Evolutionary conservation across 2,329 filamentous ascomycete species (phyloP).

Genomic region (Trichoderma simmonsii): DNA sequence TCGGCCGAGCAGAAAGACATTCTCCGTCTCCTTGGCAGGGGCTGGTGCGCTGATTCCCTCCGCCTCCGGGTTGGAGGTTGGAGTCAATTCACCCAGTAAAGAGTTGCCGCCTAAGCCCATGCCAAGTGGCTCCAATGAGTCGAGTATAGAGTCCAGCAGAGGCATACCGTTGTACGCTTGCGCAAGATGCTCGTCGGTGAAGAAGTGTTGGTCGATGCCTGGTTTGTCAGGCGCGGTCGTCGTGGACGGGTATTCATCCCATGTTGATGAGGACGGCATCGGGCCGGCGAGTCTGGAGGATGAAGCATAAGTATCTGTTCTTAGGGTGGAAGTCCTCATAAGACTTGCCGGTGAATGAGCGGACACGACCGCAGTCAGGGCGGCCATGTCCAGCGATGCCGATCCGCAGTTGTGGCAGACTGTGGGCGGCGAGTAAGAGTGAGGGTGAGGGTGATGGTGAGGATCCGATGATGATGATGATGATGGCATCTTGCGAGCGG

Average conservation of each 20-base stretch:
- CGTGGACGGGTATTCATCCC: not conserved
- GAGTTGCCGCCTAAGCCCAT: not conserved
- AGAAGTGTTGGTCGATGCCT: not conserved
- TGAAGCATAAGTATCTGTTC: constrained; percentile 12
- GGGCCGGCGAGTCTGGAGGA: constrained; percentile 11
- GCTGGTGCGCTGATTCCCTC: not conserved
- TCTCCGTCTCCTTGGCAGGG: not conserved
- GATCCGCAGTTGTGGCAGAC: not conserved
- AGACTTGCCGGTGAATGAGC: constrained; percentile 12
- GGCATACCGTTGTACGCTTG: not conserved
- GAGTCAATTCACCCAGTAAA: not conserved
- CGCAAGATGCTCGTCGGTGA: not conserved
- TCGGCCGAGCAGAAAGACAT: not conserved
- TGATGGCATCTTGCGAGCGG: not conserved
- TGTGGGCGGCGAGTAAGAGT: not conserved
- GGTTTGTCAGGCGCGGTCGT: not conserved
- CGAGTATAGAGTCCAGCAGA: not conserved
- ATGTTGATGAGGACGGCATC: not conserved
- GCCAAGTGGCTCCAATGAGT: not conserved
- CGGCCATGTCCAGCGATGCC: not conserved
- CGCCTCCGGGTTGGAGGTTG: not conserved
- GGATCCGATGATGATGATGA: not conserved
- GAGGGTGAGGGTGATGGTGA: too few relatives aligned
- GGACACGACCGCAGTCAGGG: not conserved
- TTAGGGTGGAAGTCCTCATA: not conserved